Conservation (phyloP, 805 yeast genomes). For the Cyberlindnera euphorbiae region DNA sequence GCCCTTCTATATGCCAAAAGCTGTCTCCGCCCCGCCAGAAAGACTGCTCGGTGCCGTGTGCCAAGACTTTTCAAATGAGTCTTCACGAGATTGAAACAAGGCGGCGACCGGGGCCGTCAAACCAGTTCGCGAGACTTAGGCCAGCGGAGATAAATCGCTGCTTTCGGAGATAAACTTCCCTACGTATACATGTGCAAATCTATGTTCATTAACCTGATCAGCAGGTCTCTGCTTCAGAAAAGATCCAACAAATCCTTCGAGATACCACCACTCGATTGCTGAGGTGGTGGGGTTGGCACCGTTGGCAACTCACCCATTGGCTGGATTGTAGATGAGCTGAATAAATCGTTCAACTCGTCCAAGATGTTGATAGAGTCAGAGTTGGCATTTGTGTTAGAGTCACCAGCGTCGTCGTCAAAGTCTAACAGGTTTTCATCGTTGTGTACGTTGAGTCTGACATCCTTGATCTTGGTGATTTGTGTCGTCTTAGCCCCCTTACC, state of each 20-base stretch:
- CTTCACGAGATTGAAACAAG: too few relatives aligned
- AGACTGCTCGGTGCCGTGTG: too few relatives aligned
- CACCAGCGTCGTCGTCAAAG: slow-evolving; percentile 57
- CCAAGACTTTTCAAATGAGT: too few relatives aligned
- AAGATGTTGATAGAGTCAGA: slow-evolving; percentile 39
- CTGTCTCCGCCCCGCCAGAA: too few relatives aligned
- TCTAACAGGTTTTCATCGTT: slow-evolving; percentile 85
- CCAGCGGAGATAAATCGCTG: too few relatives aligned
- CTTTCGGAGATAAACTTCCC: too few relatives aligned
- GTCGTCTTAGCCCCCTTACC: slow-evolving; percentile 31
- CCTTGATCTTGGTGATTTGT: slow-evolving; percentile 61
- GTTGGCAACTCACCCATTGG: slow-evolving; percentile 11
- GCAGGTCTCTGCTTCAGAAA: too few relatives aligned
- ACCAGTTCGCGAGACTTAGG: too few relatives aligned
- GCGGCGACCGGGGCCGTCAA: too few relatives aligned
- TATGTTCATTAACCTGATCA: too few relatives aligned
- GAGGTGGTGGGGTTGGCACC: slow-evolving; percentile 4
- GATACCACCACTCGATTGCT: slow-evolving; percentile 9
- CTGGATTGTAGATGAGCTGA: slow-evolving; percentile 36
- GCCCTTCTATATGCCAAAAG: too few relatives aligned
- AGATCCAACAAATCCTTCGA: neutral
- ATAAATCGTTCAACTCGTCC: slow-evolving; percentile 74
- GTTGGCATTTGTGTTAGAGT: slow-evolving; percentile 16
- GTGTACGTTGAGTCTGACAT: slow-evolving; percentile 70
- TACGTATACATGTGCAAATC: too few relatives aligned